Base-by-base conservation (phyloP, 2,329 filamentous ascomycete species). In the Clonostachys rosea region DNA sequence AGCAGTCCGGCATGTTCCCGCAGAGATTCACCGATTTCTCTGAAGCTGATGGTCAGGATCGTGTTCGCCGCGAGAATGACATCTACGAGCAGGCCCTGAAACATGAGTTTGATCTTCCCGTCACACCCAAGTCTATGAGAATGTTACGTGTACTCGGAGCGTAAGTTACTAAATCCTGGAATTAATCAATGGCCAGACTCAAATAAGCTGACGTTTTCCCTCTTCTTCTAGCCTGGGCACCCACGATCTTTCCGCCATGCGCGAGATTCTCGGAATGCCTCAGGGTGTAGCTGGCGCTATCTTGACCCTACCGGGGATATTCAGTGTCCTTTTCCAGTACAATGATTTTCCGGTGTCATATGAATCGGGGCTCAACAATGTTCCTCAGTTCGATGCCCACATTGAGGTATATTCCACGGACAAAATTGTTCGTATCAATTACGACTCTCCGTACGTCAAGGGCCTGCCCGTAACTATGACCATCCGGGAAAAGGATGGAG, bases 391-490 rank as follows among this genome's bases (percentile, higher is more conserved):
- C 44, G 77, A 81, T 46, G 74, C 76, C 0, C 67, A 73, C 40
- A 57, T 81, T 7, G 73, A 73, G 4, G 65, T 84, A 0, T 84
- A 80, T 51, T 72, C 72, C 0, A 57, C 66, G 14, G 63, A 69
- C 7, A 84, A 84, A 61, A 74, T 71, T 0, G 73, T 84, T 0
- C 68, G 64, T 2, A 66, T 84, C 11, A 56, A 74, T 35, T 81
- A 76, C 51, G 77, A 84, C 47, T 75, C 77, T 1, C 81, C 80
- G 0, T 81, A 75, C 47, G 66, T 81, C n/a, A 79, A 79, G 52
- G 78, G 72, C 0, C 59, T 81, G 2, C 73, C 75, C 0, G 73
- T 78, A 20, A 73, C 65, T 6, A 69, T 81, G 46, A 61, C 59
- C 0, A 61, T 81, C 9, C 56, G 66, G 6, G 76, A 81, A 40